phyloP scores from a whole-genome alignment of 306 rosid genomes.

The Fagus crenata region DNA sequence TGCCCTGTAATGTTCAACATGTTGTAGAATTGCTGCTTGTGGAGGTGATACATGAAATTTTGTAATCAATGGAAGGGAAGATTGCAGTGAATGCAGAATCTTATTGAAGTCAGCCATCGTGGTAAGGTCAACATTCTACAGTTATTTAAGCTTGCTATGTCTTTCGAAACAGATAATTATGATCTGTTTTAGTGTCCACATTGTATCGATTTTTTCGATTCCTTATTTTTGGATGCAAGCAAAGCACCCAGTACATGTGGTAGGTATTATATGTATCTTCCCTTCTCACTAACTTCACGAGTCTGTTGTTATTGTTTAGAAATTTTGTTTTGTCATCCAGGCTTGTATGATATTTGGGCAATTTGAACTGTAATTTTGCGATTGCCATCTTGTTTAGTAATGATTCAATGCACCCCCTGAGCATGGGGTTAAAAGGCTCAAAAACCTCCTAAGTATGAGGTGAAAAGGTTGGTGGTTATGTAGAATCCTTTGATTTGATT shows the following conservation, averaged over 20 bases:
- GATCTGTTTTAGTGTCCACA: slow-evolving; percentile 35
- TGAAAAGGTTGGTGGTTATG: no score
- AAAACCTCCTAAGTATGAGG: no score
- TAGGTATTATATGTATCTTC: neutral
- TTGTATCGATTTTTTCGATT: slow-evolving; percentile 45
- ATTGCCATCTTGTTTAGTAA: neutral
- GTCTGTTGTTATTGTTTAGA: neutral
- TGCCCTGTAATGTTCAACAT: slow-evolving; percentile 33
- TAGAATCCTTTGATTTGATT: no score
- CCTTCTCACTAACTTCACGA: neutral
- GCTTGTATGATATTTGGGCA: slow-evolving; percentile 9
- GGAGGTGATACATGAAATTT: slow-evolving; percentile 26
- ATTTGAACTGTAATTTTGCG: neutral
- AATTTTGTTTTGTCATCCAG: neutral
- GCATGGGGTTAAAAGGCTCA: no score
- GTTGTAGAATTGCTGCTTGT: slow-evolving; percentile 34
- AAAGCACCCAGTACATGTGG: slow-evolving; percentile 37
- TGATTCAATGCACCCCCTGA: neutral
- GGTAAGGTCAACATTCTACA: slow-evolving; percentile 26
- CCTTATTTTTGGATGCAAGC: slow-evolving; percentile 46
- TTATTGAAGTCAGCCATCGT: slow-evolving; percentile 20
- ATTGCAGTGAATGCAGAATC: slow-evolving; percentile 25
- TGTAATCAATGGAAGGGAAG: slow-evolving; percentile 20
- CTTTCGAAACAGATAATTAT: slow-evolving; percentile 31
- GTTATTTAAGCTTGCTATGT: slow-evolving; percentile 14